Base-by-base conservation (phyloP, 1,139 yeast species). In the Geotrichum klebahnii region DNA sequence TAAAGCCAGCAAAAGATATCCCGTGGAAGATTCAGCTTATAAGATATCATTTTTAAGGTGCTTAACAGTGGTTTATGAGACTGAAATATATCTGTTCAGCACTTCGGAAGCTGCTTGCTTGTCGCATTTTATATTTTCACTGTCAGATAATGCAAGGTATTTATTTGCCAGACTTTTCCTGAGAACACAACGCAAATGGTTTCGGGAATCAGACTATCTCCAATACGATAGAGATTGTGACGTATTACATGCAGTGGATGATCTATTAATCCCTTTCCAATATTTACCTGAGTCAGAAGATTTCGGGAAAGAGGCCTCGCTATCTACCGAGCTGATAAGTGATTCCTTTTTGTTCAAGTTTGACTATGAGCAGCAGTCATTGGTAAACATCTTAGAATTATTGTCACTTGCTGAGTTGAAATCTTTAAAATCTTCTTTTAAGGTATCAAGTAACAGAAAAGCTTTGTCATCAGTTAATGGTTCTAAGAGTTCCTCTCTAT, bases 151-250 rank as follows among this genome's bases (percentile, higher is more conserved):
- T 29, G 51, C 48, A 8, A 33, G 46, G 20, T 48, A 41, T 24
- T 9, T 52, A 2, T 48, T 52, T 39, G 48, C 48, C 5, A 31
- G 51, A 16, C 41, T 51, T 8, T 51, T 44, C 16, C 31, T 48
- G 28, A 31, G 50, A 20, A 32, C 52, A 3, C 52, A 48, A 22
- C 38, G 41, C 8, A 32, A 46, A 19, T 48, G 52, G 52, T 48
- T 48, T 34, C 37, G 38, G 23, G 41, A 34, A 33, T 36, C 41
- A 2, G 52, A 48, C 17, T 48, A 48, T 19, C 4, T 22, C 8
- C 52, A 48, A 32, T 48, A 48, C 14, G 45, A 43, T 20, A 41
- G 44, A 2, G 52, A 48, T 28, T 48, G 52, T 29, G 45, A 48
- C 22, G 31, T 48, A 8, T 8, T 17, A 5, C 36, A 38, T 12